Base-by-base conservation (phyloP, 257 asterid species). In the Schizonepeta tenuifolia region DNA sequence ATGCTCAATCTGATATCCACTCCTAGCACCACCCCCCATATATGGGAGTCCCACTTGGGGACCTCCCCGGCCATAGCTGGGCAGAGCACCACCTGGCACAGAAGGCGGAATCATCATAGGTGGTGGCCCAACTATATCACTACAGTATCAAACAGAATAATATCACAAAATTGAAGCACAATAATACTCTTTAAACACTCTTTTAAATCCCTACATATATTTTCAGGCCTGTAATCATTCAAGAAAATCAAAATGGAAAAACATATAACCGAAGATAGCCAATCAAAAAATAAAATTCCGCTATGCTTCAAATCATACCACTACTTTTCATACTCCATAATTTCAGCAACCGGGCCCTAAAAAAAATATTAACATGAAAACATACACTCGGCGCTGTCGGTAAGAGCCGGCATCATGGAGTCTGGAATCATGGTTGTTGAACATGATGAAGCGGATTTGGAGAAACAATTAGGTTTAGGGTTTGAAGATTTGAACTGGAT, bases 311-410 rank as follows among this genome's bases (percentile, higher is more conserved):
- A 11, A 41, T 54, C 35, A 44, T 43, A 44, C 62, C 14, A 20
- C 67, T 20, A 60, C 70, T 56, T 31, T 12, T 28, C 21, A 43
- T 56, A 51, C 69, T 35, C 47, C 36, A 63, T 54, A 43, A 31
- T 26, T 49, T 31, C 54, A 41, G 31, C 63, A 62, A 9, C 33
- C 40, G 44, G 65, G 14, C 26, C 20, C 5, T 13, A 28, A 65
- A 43, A 5, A 10, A 1, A 33, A 5, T 33, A 5, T 21, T 3
- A 24, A 67, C 44, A 75, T 28, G 26, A 49, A 53, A 44, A 50
- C 54, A 36, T 86, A 93, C 98, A 96, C 84, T 59, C 98, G 91
- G 57, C 96, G 97, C 70, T 87, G 87, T 67, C 96, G 96, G 62
- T 93, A 93, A 47, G 98, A 90, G 70, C 77, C 69, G 56, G 87